Conservation (phyloP, 2,329 filamentous ascomycete species). For the Scedosporium apiospermum region DNA sequence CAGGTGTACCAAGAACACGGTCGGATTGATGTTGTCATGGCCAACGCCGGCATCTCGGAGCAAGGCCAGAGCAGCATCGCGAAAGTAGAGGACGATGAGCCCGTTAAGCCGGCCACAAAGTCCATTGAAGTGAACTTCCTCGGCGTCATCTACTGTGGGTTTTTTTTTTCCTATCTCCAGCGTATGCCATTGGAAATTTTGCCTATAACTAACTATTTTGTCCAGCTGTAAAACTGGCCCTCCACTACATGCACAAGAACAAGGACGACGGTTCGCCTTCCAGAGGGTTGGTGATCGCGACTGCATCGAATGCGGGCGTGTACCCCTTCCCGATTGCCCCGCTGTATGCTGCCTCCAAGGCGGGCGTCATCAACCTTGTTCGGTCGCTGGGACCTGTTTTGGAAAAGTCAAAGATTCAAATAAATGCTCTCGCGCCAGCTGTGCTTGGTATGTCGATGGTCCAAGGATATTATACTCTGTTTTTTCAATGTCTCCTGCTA, state of each 20-base stretch:
- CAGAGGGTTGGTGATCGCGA: constrained; percentile 40
- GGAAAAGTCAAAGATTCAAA: constrained; percentile 31
- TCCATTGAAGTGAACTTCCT: constrained; percentile 27
- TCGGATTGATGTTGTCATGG: constrained; percentile 34
- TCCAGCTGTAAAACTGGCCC: constrained; percentile 36
- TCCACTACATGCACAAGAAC: constrained; percentile 40
- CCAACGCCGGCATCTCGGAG: constrained; percentile 39
- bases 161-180: neutral
- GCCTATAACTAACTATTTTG: neutral
- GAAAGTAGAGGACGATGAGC: constrained; percentile 17
- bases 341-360: constrained; percentile 38
- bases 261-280: constrained; percentile 14
- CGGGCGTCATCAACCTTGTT: constrained; percentile 38
- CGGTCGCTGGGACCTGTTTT: constrained; percentile 33
- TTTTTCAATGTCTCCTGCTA: neutral
- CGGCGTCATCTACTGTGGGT: constrained; percentile 35
- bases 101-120: constrained; percentile 23
- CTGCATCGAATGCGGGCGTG: constrained; percentile 41
- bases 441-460: constrained; percentile 30
- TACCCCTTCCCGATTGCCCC: constrained; percentile 42
- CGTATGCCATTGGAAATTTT: neutral
- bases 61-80: constrained; percentile 21
- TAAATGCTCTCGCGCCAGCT: constrained; percentile 41
- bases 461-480: neutral
- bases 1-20: constrained; percentile 15